These are phyloP conservation scores for Oehlia diaphana DNA, from an alignment of 192 early-diverging fungal species.

Conservation along the genomic window DNA sequence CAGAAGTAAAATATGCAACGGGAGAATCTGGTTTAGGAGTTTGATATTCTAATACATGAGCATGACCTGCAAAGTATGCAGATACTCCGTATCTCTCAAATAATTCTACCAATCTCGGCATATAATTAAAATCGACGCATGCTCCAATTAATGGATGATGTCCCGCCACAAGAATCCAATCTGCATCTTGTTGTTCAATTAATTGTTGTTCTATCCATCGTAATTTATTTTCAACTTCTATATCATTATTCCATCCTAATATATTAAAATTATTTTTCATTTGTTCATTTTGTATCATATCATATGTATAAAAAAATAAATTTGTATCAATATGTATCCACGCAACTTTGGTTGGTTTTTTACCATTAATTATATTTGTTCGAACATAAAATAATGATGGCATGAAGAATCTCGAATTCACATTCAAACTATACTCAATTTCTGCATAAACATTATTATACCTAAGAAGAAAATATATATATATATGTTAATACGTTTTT, in stretches of 20 bases:
- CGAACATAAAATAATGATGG: conserved; percentile 28
- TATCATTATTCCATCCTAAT: background rate
- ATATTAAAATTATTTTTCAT: background rate
- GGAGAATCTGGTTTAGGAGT: background rate
- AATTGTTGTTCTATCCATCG: conserved; percentile 23
- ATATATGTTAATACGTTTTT: no score
- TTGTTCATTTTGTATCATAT: background rate
- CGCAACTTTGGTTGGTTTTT: background rate
- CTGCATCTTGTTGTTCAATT: conserved; percentile 9
- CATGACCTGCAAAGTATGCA: conserved; percentile 18
- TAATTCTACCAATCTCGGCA: background rate
- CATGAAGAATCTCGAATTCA: conserved; percentile 17
- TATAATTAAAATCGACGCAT: background rate
- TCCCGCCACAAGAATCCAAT: conserved; percentile 23
- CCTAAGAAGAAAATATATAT: background rate
- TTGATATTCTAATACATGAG: conserved; percentile 12
- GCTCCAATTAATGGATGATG: conserved; percentile 24
- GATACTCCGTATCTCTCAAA: conserved; percentile 8
- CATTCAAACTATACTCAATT: conserved; percentile 18
- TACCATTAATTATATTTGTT: background rate
- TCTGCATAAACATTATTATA: conserved; percentile 25
- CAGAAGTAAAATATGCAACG: conserved; percentile 19
- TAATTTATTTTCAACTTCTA: conserved; percentile 9
- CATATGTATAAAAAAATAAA: conserved; percentile 9
- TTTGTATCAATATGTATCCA: conserved; percentile 20